phyloP scores from a whole-genome alignment of 192 early-diverging fungal species.

The Podila epicladia region DNA sequence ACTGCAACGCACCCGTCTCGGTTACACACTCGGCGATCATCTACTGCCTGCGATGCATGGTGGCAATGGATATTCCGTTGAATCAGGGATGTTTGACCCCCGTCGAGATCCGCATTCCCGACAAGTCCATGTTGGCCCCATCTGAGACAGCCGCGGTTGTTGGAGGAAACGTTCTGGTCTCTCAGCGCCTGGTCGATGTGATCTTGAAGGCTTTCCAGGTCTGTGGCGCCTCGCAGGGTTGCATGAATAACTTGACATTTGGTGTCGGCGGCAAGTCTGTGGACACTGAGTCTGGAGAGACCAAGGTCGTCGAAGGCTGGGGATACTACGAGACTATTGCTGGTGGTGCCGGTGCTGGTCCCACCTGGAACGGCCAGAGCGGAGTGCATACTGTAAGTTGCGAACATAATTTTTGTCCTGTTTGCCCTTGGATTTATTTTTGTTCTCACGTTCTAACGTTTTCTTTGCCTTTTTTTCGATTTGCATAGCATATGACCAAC shows the following conservation, averaged over 20 bases:
- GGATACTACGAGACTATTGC: constrained; percentile 98
- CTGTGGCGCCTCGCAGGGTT: constrained; percentile 92
- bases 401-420: no score
- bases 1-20: constrained; percentile 70
- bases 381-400: constrained; percentile 69
- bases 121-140: constrained; percentile 81
- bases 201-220: constrained; percentile 91
- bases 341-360: constrained; percentile 88
- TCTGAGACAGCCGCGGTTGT: constrained; percentile 91
- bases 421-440: no score
- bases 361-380: constrained; percentile 87
- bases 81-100: constrained; percentile 96
- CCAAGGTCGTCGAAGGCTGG: constrained; percentile 75
- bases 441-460: background rate
- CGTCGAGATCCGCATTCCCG: constrained; percentile 82
- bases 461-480: background rate
- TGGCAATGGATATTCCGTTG: constrained; percentile 91
- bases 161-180: constrained; percentile 96
- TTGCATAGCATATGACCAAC: constrained; percentile 90
- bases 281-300: constrained; percentile 56
- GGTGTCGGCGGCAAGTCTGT: constrained; percentile 73
- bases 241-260: constrained; percentile 98
- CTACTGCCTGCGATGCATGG: constrained; percentile 93
- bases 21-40: constrained; percentile 95
- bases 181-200: constrained; percentile 92